Evolutionary conservation across 495 filamentous ascomycete species (phyloP).

Genomic region (Aspergillus bertholletiae): DNA sequence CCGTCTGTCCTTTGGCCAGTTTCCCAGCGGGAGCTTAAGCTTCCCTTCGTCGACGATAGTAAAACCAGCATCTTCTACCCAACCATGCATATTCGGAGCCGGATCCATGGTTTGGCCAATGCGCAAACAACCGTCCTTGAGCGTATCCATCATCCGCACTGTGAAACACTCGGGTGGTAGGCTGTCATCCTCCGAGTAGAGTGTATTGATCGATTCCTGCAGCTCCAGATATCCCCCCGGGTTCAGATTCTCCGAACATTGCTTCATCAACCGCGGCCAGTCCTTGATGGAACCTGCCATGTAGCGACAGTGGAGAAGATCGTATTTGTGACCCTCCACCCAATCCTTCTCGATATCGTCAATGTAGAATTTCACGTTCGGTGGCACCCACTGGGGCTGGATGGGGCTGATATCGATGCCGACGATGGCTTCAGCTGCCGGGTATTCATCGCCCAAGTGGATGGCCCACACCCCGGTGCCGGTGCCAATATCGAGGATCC

Average conservation of each 20-base stretch:
- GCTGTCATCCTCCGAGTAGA: constrained; percentile 30
- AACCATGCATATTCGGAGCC: constrained; percentile 22
- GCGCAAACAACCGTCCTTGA: constrained; percentile 13
- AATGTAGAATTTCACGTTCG: constrained; percentile 50
- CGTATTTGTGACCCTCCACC: constrained; percentile 43
- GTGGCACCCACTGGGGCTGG: constrained; percentile 42
- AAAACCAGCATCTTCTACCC: constrained; percentile 33
- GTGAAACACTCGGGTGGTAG: constrained; percentile 28
- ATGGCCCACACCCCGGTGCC: constrained; percentile 53
- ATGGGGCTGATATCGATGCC: constrained; percentile 26
- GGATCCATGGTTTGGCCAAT: constrained; percentile 31
- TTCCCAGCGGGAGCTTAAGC: constrained; percentile 31
- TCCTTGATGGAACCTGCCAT: constrained; percentile 48
- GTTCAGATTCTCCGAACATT: constrained; percentile 25
- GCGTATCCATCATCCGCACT: constrained; percentile 28
- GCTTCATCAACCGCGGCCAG: constrained; percentile 40
- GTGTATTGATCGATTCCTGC: constrained; percentile 23
- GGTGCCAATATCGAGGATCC: constrained; percentile 42
- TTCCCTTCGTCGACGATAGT: constrained; percentile 19
- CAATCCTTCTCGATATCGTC: constrained; percentile 46
- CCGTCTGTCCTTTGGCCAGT: constrained; percentile 34
- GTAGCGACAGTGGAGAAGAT: constrained; percentile 54
- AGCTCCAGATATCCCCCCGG: constrained; percentile 43
- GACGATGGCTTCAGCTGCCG: constrained; percentile 7
- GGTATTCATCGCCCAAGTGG: constrained; percentile 24